Evolutionary conservation across 345 rosid genomes (phyloP), one percentile per base, ranked within the genome.

Genomic region (Cardamine chenopodiifolia): DNA sequence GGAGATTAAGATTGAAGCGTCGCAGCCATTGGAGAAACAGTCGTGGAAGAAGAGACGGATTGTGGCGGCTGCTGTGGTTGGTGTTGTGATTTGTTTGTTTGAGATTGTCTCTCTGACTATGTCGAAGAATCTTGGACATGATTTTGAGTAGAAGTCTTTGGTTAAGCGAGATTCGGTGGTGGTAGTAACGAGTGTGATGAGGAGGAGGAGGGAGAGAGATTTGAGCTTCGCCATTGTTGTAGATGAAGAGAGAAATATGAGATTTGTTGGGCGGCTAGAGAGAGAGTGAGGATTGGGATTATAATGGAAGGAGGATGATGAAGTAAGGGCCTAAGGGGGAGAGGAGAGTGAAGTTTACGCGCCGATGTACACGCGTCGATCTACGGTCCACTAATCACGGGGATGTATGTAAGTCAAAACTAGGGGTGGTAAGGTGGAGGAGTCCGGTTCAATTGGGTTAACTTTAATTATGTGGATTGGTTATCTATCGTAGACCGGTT

Each of bases 61-160:
- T 5, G 86, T 79, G 58, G 82, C 98, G 25, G 97, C 91, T n/a
- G 97, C 98, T 22, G 98, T 88, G 49, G 97, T 88, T 28, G 98
- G 97, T 52, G 67, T 83, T 4, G 82, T 66, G 82, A 90, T 88
- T 82, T 93, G 97, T 74, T 91, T 93, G 87, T 73, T 70, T 71
- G 91, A 80, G 73, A 93, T 77, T 35, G 86, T 80, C 12, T 91
- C 94, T 14, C 81, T 86, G 62, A 93, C 50, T 48, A 93, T 91
- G 37, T 80, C 71, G 76, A 39, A 56, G 82, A 93, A 93, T 58
- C 74, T 66, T 1, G 98, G 98, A 61, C 98, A 93, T 9, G 90
- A 70, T 28, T 67, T 83, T 20, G 86, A 72, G 90, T 93, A 93
- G 86, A 80, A 87, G 68, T 87, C 71, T 31, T 70, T 23, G 66